A percentile compares a stretch with the other conserved stretches of the same genome.
These are phyloP conservation scores for Mangifera indica DNA, from an alignment of 345 rosid genomes.

Conservation along the genomic window DNA sequence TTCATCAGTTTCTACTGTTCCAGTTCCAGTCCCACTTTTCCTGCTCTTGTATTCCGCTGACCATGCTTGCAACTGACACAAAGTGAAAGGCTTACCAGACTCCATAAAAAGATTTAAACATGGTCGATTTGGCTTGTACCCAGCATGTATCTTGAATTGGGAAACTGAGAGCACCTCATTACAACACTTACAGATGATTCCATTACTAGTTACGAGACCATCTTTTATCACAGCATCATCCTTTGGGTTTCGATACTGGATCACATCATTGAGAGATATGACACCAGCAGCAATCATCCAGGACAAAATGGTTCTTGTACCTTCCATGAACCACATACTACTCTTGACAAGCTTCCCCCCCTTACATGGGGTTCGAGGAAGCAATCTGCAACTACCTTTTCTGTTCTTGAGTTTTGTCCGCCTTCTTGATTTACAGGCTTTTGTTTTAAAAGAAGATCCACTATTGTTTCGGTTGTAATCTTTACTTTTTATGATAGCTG, in stretches of 20 bases:
- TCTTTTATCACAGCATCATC: constrained; percentile 65
- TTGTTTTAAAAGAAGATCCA: constrained; percentile 49
- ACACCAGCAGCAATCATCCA: constrained; percentile 69
- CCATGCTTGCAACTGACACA: constrained; percentile 91
- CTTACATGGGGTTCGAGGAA: constrained; percentile 53
- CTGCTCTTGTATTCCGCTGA: constrained; percentile 73
- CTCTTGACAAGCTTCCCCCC: constrained; percentile 40
- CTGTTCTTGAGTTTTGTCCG: constrained; percentile 43
- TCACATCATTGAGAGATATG: constrained; percentile 63
- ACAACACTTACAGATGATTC: constrained; percentile 84
- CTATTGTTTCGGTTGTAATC: constrained; percentile 30
- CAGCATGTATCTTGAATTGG: constrained; percentile 78
- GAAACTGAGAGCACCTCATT: constrained; percentile 60
- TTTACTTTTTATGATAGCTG: constrained; percentile 58
- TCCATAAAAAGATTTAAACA: constrained; percentile 84
- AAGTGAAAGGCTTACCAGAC: constrained; percentile 70
- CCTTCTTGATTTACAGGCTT: constrained; percentile 43
- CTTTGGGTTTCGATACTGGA: constrained; percentile 67
- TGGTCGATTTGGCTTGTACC: constrained; percentile 60
- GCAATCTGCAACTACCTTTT: constrained; percentile 64
- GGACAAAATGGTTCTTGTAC: constrained; percentile 69
- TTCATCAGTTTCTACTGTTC: constrained; percentile 47
- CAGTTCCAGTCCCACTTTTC: constrained; percentile 42
- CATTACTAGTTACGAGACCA: constrained; percentile 64
- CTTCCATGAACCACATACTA: constrained; percentile 45